A percentile compares a stretch with the other conserved stretches of the same genome.
Conservation (phyloP, 192 early-diverging fungal species). For the Backusella psychrophila region DNA sequence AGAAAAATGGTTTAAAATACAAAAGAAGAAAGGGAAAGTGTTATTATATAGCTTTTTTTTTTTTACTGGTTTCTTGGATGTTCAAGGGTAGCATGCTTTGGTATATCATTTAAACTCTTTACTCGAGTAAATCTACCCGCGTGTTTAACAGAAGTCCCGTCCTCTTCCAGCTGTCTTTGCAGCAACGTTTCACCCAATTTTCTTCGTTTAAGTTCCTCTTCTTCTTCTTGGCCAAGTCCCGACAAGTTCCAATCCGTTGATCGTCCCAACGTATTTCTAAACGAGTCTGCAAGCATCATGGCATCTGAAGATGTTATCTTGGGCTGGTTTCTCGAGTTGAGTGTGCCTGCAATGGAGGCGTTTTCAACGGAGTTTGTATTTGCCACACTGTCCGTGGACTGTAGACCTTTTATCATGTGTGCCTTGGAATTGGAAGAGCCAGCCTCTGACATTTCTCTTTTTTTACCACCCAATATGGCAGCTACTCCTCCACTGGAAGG, state of each 20-base stretch:
- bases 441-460: neutral
- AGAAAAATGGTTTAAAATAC: neutral
- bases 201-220: conserved; percentile 17
- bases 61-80: conserved; percentile 17
- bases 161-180: conserved; percentile 28
- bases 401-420: neutral
- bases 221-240: conserved; percentile 9
- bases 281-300: conserved; percentile 28
- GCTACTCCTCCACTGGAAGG: neutral
- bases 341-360: conserved; percentile 5
- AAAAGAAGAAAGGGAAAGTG: neutral
- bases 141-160: conserved; percentile 25
- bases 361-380: conserved; percentile 1
- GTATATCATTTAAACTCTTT: conserved; percentile 3
- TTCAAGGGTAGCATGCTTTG: neutral
- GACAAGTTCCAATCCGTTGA: neutral
- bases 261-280: conserved; percentile 24
- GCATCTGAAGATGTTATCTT: conserved; percentile 25
- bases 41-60: neutral
- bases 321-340: neutral
- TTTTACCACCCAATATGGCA: neutral
- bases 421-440: neutral
- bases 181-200: conserved; percentile 23
- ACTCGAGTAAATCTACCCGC: conserved; percentile 12
- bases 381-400: conserved; percentile 8